A percentile compares a stretch with the other conserved stretches of the same genome.
phyloP scores from a whole-genome alignment of 2,329 filamentous ascomycete species.

The Epichloe glyceriae region DNA sequence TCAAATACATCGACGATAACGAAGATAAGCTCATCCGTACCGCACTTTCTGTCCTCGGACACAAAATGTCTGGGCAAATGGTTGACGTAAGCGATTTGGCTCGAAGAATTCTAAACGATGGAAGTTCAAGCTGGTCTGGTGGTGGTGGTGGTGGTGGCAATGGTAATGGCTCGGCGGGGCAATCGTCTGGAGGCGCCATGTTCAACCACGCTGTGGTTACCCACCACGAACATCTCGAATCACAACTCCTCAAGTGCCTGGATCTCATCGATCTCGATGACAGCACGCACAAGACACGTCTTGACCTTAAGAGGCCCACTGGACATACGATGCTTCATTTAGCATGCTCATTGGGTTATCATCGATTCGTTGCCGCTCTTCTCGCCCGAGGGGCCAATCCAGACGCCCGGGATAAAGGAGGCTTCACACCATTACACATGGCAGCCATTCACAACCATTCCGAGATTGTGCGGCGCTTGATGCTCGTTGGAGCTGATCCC shows the following conservation, averaged over 20 bases:
- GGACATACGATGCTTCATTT: slow-evolving; percentile 75
- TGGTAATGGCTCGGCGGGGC: slow-evolving; percentile 19
- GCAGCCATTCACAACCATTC: slow-evolving; percentile 64
- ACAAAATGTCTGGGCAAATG: slow-evolving; percentile 51
- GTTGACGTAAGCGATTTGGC: slow-evolving; percentile 50
- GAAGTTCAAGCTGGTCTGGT: slow-evolving; percentile 34
- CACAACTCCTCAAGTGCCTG: slow-evolving; percentile 58
- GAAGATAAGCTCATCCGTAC: slow-evolving; percentile 56
- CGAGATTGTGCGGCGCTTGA: slow-evolving; percentile 63
- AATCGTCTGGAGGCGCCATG: slow-evolving; percentile 30
- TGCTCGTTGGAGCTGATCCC: slow-evolving; percentile 60
- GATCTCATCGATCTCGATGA: slow-evolving; percentile 70
- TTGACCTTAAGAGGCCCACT: slow-evolving; percentile 51
- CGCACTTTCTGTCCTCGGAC: slow-evolving; percentile 49
- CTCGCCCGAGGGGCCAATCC: slow-evolving; percentile 67
- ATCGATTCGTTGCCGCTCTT: slow-evolving; percentile 63
- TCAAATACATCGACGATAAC: slow-evolving; percentile 64
- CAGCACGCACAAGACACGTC: slow-evolving; percentile 50
- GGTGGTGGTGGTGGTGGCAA: slow-evolving; percentile 9
- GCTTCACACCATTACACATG: slow-evolving; percentile 72
- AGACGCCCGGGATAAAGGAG: slow-evolving; percentile 61
- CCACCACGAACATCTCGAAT: slow-evolving; percentile 43
- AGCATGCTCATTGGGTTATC: slow-evolving; percentile 61
- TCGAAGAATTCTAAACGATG: slow-evolving; percentile 42
- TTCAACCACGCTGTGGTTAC: slow-evolving; percentile 25